These are phyloP conservation scores for Melastoma malabathricum DNA, from an alignment of 345 rosid species.

Conservation along the genomic window DNA sequence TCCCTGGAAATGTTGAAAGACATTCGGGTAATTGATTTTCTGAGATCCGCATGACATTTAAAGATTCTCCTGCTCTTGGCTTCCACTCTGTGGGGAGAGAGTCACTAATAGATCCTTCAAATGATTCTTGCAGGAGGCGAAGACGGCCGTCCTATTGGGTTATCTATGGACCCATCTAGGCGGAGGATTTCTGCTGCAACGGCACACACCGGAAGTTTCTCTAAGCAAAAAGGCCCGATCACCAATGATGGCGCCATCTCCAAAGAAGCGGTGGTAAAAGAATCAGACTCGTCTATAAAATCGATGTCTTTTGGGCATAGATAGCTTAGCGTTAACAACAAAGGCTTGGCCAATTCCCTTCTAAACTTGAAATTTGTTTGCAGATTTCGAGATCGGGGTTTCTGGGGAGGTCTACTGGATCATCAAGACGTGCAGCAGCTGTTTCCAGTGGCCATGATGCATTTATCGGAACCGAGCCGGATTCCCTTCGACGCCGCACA, in stretches of 20 bases:
- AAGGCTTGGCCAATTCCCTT: too few species aligned
- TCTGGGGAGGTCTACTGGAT: conserved; percentile 52
- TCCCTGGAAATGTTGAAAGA: conserved; percentile 32
- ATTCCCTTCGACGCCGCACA: conserved; percentile 34
- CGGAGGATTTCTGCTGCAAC: conserved; percentile 59
- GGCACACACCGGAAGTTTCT: conserved; percentile 38
- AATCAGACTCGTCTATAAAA: too few species aligned
- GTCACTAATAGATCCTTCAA: too few species aligned
- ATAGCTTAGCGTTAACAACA: too few species aligned
- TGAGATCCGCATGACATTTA: too few species aligned
- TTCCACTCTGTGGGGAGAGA: too few species aligned
- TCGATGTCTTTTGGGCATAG: too few species aligned
- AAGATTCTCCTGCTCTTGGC: too few species aligned
- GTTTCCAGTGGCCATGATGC: conserved; percentile 52
- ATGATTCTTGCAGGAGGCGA: conserved; percentile 38
- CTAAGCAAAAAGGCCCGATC: conserved; percentile 55
- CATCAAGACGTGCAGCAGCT: conserved; percentile 32
- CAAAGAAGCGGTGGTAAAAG: conserved; percentile 17
- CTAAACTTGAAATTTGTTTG: background rate
- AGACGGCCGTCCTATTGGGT: conserved; percentile 30
- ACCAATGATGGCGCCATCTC: conserved; percentile 34
- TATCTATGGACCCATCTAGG: conserved; percentile 55
- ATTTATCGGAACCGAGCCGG: conserved; percentile 42
- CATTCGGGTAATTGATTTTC: conserved; percentile 36
- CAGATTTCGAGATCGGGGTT: conserved; percentile 54